Evolutionary conservation across 2,329 filamentous ascomycete genomes (phyloP).

Genomic region (Penicillium fuscoglaucum): DNA sequence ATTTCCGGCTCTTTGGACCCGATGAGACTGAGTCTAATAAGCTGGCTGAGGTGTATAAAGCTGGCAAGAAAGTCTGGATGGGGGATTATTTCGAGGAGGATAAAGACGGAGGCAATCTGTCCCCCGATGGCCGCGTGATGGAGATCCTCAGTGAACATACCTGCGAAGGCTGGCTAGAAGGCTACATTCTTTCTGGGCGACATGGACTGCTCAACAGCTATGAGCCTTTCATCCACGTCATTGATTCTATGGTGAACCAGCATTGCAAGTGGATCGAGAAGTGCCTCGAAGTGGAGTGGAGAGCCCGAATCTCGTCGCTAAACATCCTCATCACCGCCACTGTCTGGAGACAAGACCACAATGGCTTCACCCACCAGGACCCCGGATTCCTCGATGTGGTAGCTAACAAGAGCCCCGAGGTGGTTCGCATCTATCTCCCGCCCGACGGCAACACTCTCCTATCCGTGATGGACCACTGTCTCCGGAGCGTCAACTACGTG

Average conservation of each 20-base stretch:
- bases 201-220: constrained; percentile 79
- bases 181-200: constrained; percentile 71
- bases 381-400: constrained; percentile 78
- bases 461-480: constrained; percentile 73
- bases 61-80: constrained; percentile 77
- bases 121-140: constrained; percentile 70
- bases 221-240: constrained; percentile 79
- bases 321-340: constrained; percentile 78
- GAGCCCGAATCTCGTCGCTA: constrained; percentile 69
- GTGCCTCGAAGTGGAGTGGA: constrained; percentile 76
- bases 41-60: constrained; percentile 68
- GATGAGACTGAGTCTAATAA: constrained; percentile 84
- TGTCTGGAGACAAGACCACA: constrained; percentile 81
- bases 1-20: constrained; percentile 75
- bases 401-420: constrained; percentile 75
- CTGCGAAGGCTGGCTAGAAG: constrained; percentile 77
- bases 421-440: constrained; percentile 77
- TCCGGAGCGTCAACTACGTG: constrained; percentile 73
- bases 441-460: constrained; percentile 78
- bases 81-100: constrained; percentile 78
- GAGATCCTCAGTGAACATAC: constrained; percentile 84
- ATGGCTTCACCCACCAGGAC: constrained; percentile 80
- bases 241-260: constrained; percentile 83
- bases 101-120: constrained; percentile 70
- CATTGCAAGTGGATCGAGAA: constrained; percentile 87